Conservation (phyloP, 148 eudicot species). For the Silene uniflora region DNA sequence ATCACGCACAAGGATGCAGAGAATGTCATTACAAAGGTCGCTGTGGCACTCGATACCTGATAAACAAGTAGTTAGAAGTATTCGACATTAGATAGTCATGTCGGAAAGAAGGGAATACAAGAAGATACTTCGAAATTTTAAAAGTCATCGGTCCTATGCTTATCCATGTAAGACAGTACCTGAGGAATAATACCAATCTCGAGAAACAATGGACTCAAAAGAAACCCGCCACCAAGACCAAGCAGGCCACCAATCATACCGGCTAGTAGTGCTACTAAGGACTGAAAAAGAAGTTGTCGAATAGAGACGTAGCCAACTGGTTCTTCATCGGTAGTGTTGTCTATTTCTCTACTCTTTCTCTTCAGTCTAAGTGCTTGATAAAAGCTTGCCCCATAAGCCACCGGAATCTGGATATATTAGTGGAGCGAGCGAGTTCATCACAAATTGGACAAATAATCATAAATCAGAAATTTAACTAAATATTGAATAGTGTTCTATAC, state of each 20-base stretch:
- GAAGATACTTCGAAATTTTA: background rate
- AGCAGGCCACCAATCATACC: slow-evolving; percentile 66
- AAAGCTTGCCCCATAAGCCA: slow-evolving; percentile 2
- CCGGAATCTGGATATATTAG: slow-evolving; percentile 3
- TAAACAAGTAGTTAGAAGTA: background rate
- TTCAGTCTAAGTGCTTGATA: slow-evolving; percentile 45
- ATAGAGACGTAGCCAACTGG: slow-evolving; percentile 20
- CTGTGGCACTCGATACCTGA: slow-evolving; percentile 72
- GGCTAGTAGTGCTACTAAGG: slow-evolving; percentile 40
- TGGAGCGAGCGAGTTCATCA: background rate
- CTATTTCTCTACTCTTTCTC: slow-evolving; percentile 34
- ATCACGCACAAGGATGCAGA: slow-evolving; percentile 65
- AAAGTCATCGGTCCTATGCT: background rate
- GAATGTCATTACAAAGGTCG: slow-evolving; percentile 60
- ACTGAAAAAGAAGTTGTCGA: slow-evolving; percentile 37
- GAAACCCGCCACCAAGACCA: slow-evolving; percentile 72
- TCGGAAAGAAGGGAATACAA: too few relatives aligned
- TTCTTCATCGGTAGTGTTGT: slow-evolving; percentile 36
- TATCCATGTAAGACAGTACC: slow-evolving; percentile 31
- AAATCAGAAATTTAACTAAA: background rate
- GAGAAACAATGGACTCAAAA: slow-evolving; percentile 55
- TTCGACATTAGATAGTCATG: background rate
- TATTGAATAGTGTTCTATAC: slow-evolving; percentile 20
- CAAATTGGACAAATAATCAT: background rate
- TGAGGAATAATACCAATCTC: slow-evolving; percentile 69